Base-by-base conservation (phyloP, 805 yeast genomes). In the Candida germanica region DNA sequence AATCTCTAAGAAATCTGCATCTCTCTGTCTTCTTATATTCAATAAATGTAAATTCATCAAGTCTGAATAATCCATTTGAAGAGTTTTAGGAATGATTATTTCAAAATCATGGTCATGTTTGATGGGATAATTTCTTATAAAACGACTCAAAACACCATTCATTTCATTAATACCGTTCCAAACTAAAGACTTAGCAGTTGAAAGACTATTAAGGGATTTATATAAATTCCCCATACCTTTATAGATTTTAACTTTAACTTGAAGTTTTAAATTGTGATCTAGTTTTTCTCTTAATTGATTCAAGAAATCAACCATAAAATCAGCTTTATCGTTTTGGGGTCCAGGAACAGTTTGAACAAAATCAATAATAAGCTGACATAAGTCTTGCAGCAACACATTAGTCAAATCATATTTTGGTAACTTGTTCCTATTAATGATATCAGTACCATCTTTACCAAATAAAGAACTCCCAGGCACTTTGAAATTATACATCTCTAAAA, bases 401-500 rank as follows among this genome's bases (percentile, higher is more conserved):
- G 8, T 10, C 10, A 36, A 20, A 6, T 36, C 36, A 3, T 17
- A 17, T 14, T 34, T 27, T 7, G n/a, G 6, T 9, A 6, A 6
- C 5, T 10, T 10, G 7, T 20, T 18, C 10, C 24, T 24, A 6
- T 19, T 10, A 13, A n/a, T 6, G 18, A 14, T 27, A 12, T n/a
- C n/a, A 9, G 14, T 27, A 7, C 10, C 23, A 6, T 20, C 10
- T 7, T 6, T 7, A n/a, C 10, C 6, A 16, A 13, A 13, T 5
- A 21, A 3, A 11, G 6, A 11, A 8, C n/a, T 9, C 11, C 36
- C 29, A 9, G 31, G 36, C 8, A 50, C 14, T 2, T 50, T 35
- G 16, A 63, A 48, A 1, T 64, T 63, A 41, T 60, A 50, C 42
- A 58, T 47, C 19, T 64, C 63, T 26, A 64, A 52, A 6, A 65